phyloP scores from a whole-genome alignment of 495 filamentous ascomycete genomes.

The Pyrenula aspistea region DNA sequence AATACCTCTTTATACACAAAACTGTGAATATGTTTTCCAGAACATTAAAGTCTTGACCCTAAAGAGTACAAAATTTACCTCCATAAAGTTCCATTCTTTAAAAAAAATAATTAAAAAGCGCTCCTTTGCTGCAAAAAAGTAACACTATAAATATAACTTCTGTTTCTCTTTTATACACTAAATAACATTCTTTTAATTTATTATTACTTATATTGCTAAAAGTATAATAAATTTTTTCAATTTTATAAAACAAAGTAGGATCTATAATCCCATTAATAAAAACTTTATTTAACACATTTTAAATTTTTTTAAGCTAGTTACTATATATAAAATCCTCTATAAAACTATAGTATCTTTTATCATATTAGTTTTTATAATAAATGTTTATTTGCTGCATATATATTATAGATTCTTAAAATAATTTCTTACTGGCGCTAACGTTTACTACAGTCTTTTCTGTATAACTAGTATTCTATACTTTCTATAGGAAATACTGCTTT shows the following conservation, averaged over 20 bases:
- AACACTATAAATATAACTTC: not conserved
- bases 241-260: not conserved
- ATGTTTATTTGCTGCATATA: not conserved
- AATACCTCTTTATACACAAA: not conserved
- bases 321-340: not conserved
- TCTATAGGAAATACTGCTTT: not conserved
- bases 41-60: not conserved
- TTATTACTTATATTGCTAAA: not conserved
- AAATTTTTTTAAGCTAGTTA: not conserved
- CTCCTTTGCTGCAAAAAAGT: not conserved
- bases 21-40: not conserved
- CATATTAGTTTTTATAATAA: not conserved
- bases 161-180: not conserved
- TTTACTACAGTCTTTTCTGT: not conserved
- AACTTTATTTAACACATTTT: not conserved
- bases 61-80: not conserved
- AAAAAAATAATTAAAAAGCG: not conserved
- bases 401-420: not conserved
- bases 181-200: not conserved
- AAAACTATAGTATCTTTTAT: not conserved
- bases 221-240: not conserved
- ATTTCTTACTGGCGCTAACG: not conserved
- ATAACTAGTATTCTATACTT: not conserved
- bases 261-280: not conserved
- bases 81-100: not conserved